Base-by-base conservation (phyloP, 768 basidiomycete genomes). In the Leccinum subgranulosum region DNA sequence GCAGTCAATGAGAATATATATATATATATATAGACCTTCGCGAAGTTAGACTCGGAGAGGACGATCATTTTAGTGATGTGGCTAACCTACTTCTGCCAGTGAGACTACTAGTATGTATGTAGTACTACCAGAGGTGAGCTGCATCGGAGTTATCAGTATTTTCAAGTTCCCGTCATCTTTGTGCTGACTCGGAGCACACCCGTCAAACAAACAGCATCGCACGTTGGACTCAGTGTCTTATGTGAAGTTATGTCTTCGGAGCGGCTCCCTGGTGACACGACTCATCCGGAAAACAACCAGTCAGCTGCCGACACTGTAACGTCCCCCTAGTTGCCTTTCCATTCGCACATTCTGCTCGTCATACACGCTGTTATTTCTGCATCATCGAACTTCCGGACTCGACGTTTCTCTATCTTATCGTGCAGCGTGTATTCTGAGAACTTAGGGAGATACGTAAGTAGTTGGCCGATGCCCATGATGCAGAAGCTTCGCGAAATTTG, bases 381-480 rank as follows among this genome's bases (percentile, higher is more conserved):
- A 11, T 28, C 17, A 17, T 49, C 14, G 21, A 33, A 17, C 14
- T 33, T 19, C 23, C 6, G 29, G 28, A 29, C 3, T 27, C 25
- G 46, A 17, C 31, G 15, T 1, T 43, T 19, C 39, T 23, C 47
- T 58, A 34, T 49, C 54, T 61, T 53, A 61, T 53, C 53, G 39
- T 48, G 15, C 25, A 34, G 29, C 4, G 47, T 33, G 12, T 55
- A 60, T 60, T 51, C 34, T 51, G 49, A 53, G 50, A 56, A 41
- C 27, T 19, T 6, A 15, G 19, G 5, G 21, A 19, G 36, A 45
- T 61, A 56, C 49, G 29, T 31, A 31, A 31, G 59, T 36, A 55
- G 33, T 34, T 47, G n/a, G n/a, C n/a, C n/a, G n/a, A n/a, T n/a
- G n/a, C 17, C 7, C 33, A 31, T 31, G 29, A 25, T 34, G 45